Conservation (phyloP, 805 yeast species). For the Yarrowia divulgata region DNA sequence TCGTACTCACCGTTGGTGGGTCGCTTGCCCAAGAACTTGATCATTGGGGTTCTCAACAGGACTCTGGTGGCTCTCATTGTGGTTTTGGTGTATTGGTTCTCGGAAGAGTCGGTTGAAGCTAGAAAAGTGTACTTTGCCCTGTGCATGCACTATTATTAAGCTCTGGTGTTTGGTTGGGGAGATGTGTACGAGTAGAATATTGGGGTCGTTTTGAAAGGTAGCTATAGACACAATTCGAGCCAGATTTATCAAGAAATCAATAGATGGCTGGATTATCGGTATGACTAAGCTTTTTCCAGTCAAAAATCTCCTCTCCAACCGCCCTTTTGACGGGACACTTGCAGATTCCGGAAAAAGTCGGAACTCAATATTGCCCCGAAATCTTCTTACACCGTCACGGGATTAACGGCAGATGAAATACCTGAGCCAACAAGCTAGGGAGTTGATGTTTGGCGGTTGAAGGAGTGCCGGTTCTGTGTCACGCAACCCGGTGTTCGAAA, state of each 20-base stretch:
- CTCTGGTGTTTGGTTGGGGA: conserved; percentile 32
- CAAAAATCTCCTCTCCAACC: too few relatives aligned
- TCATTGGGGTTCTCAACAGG: conserved; percentile 61
- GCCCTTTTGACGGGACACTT: background rate
- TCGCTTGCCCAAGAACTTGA: conserved; percentile 87
- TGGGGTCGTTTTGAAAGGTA: too few relatives aligned
- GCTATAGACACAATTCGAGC: too few relatives aligned
- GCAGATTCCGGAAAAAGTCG: conserved; percentile 34
- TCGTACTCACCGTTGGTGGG: conserved; percentile 57
- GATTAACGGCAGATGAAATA: background rate
- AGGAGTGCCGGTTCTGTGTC: too few relatives aligned
- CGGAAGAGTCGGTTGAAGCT: conserved; percentile 36
- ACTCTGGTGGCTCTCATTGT: conserved; percentile 48
- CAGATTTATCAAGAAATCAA: too few relatives aligned
- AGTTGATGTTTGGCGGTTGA: too few relatives aligned
- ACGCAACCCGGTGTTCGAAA: too few relatives aligned
- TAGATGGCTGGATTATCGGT: too few relatives aligned
- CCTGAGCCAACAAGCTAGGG: too few relatives aligned
- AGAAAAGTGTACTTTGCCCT: conserved; percentile 26
- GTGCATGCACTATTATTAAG: conserved; percentile 16
- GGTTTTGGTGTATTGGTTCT: conserved; percentile 18
- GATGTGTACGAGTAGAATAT: too few relatives aligned
- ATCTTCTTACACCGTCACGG: conserved; percentile 18
- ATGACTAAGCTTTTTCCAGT: background rate
- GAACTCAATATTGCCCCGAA: conserved; percentile 39